Percentiles rank a stretch among this genome's conserved stretches.
These are phyloP conservation scores for Stagonosporopsis vannaccii DNA, from an alignment of 2,329 filamentous ascomycete species.

Conservation along the genomic window DNA sequence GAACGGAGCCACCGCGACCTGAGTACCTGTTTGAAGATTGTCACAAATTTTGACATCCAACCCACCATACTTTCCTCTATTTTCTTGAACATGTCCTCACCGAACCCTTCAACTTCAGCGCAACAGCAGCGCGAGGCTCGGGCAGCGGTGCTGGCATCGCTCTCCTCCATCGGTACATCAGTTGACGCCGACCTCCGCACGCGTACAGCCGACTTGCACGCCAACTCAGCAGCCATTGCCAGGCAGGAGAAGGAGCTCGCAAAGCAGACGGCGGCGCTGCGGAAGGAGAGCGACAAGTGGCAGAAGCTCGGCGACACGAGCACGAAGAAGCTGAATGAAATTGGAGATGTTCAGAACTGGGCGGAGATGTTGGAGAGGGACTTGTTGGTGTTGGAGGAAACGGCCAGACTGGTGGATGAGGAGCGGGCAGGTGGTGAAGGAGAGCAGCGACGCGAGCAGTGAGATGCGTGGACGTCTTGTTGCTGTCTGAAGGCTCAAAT, in stretches of 20 bases:
- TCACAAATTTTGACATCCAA: not conserved
- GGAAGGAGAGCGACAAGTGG: slow-evolving; percentile 70
- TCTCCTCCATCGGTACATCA: slow-evolving; percentile 68
- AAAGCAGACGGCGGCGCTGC: slow-evolving; percentile 66
- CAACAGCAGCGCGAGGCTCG: slow-evolving; percentile 57
- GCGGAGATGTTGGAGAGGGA: slow-evolving; percentile 74
- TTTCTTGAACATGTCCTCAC: slow-evolving; percentile 34
- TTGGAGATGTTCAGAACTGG: slow-evolving; percentile 87
- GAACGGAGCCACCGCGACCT: slow-evolving; percentile 5
- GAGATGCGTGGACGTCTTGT: slow-evolving; percentile 7
- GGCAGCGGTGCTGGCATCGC: slow-evolving; percentile 58
- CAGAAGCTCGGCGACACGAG: slow-evolving; percentile 69
- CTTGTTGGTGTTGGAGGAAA: slow-evolving; percentile 52
- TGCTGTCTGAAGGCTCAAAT: no score
- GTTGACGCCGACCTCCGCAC: slow-evolving; percentile 72
- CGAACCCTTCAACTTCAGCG: slow-evolving; percentile 37
- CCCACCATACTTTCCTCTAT: not conserved
- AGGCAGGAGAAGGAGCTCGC: slow-evolving; percentile 72
- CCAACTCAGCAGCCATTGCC: slow-evolving; percentile 69
- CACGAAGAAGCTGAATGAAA: slow-evolving; percentile 73
- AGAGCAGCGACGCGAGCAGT: not conserved
- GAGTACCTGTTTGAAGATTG: not conserved
- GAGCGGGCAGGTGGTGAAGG: slow-evolving; percentile 19
- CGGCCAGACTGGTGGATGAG: slow-evolving; percentile 46
- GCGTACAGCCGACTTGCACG: slow-evolving; percentile 73